Evolutionary conservation across 202 grass and related monocot species (phyloP), one percentile per base, ranked within the genome.

Genomic region (Brachypodium distachyon): DNA sequence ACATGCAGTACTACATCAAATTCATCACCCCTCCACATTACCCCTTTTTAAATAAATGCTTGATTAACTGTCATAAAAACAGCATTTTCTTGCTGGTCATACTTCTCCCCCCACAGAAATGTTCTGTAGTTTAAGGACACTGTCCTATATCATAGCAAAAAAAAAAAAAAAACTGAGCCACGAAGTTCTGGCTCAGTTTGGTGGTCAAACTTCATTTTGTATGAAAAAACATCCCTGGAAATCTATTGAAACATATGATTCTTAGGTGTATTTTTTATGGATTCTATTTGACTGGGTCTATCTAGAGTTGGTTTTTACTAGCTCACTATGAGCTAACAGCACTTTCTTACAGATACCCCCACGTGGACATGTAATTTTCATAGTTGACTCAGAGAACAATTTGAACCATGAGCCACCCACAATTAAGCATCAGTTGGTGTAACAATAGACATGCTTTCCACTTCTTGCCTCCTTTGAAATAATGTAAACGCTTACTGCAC

Each of bases 71-170:
- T 40, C 25, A 43, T 55, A 71, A 31, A 42, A 72, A 23, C 27
- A 60, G 38, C 25, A 54, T 46, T 60, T 46, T 9, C 33, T 50
- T 78, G n/a, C 34, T 26, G 23, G 1, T 29, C 18, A 70, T 52
- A 83, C n/a, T 77, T 59, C 73, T 69, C 53, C 41, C n/a, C 26
- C 3, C 34, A 59, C 41, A 70, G 55, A 40, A 32, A 76, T 47
- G 26, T 31, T 54, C 42, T 65, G 27, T 42, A 37, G 55, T 62
- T 33, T 38, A 75, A 47, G 40, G 60, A 67, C 22, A 55, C 21
- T n/a, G 34, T 66, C 71, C 60, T 36, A 38, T 29, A 57, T 66
- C 51, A 67, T 63, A 75, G 23, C 14, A 58, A 67, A 82, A 33
- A 44, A 13, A 60, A 50, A 58, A 67, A 82, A 33, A 44, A 13